Percentiles rank a stretch among this genome's conserved stretches.
These are phyloP conservation scores for Cryoendolithus antarcticus DNA, from an alignment of 2,329 filamentous ascomycete genomes.

Conservation along the genomic window DNA sequence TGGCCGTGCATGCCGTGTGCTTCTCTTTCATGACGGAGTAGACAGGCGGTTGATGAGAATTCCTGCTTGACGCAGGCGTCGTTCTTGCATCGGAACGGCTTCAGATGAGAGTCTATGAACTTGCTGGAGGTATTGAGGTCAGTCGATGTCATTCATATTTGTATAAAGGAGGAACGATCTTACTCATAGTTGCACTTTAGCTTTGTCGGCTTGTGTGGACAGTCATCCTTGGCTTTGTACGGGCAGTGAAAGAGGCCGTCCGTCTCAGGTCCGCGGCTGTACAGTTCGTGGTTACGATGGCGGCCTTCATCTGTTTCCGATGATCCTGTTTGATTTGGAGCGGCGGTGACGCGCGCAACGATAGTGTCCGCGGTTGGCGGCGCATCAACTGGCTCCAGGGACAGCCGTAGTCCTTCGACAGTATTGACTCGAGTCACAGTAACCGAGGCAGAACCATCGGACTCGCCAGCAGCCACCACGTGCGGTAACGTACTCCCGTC, in stretches of 20 bases:
- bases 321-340: not conserved
- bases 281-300: slow-evolving; percentile 48
- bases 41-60: slow-evolving; percentile 90
- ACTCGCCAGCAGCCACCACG: too few relatives aligned
- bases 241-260: slow-evolving; percentile 93
- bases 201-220: slow-evolving; percentile 85
- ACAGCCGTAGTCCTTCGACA: too few relatives aligned
- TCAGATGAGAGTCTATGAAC: slow-evolving; percentile 91
- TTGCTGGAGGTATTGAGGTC: slow-evolving; percentile 49
- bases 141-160: slow-evolving; percentile 6
- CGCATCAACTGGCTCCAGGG: too few relatives aligned
- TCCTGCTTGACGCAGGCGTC: slow-evolving; percentile 70
- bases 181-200: slow-evolving; percentile 99
- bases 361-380: not conserved
- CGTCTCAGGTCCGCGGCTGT: slow-evolving; percentile 50
- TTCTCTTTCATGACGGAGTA: slow-evolving; percentile 89
- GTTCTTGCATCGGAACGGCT: slow-evolving; percentile 90
- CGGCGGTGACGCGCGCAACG: not conserved
- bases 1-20: slow-evolving; percentile 93
- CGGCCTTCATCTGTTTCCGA: slow-evolving; percentile 22
- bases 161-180: slow-evolving; percentile 30
- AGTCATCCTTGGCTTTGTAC: slow-evolving; percentile 59
- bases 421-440: too few relatives aligned
- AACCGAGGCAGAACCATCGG: too few relatives aligned
- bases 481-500: too few relatives aligned